Percentiles rank a stretch among this genome's conserved stretches.
Conservation (phyloP, 306 rosid species). For the Prosopis cineraria region DNA sequence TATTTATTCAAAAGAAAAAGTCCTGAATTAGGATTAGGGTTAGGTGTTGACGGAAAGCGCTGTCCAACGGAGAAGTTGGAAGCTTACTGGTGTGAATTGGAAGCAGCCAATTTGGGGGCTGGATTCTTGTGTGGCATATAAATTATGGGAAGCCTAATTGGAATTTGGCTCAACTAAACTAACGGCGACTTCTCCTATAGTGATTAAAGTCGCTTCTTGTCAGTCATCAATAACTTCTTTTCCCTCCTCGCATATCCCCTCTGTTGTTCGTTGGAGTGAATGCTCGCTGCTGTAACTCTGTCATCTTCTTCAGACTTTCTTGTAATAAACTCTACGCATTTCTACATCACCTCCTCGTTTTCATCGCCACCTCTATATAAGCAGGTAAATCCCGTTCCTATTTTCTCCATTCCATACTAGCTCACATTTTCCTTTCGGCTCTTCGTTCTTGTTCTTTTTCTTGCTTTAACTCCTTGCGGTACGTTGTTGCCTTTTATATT, state of each 20-base stretch:
- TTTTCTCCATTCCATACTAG: not conserved
- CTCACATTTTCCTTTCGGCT: not conserved
- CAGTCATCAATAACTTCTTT: not conserved
- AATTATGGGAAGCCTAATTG: not conserved
- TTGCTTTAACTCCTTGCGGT: constrained; percentile 8
- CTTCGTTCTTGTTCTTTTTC: constrained; percentile 9
- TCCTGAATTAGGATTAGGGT: not conserved
- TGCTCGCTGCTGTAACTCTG: not conserved
- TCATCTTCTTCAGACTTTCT: constrained; percentile 14
- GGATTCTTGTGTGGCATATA: not conserved
- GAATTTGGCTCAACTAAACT: not conserved
- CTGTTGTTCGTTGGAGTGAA: constrained; percentile 9
- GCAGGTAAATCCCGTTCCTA: not conserved
- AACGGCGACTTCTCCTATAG: not conserved
- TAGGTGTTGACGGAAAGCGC: constrained; percentile 1
- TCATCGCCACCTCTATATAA: constrained; percentile 31
- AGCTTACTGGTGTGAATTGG: not conserved
- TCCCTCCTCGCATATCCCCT: not conserved
- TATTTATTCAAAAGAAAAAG: too few species aligned
- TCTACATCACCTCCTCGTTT: constrained; percentile 35
- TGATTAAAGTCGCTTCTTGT: not conserved
- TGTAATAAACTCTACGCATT: not conserved
- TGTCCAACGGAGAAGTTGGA: not conserved
- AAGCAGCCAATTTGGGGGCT: constrained; percentile 2
- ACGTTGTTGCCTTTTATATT: constrained; percentile 22